phyloP scores from a whole-genome alignment of 306 rosid genomes.

The Vigna hirtella region DNA sequence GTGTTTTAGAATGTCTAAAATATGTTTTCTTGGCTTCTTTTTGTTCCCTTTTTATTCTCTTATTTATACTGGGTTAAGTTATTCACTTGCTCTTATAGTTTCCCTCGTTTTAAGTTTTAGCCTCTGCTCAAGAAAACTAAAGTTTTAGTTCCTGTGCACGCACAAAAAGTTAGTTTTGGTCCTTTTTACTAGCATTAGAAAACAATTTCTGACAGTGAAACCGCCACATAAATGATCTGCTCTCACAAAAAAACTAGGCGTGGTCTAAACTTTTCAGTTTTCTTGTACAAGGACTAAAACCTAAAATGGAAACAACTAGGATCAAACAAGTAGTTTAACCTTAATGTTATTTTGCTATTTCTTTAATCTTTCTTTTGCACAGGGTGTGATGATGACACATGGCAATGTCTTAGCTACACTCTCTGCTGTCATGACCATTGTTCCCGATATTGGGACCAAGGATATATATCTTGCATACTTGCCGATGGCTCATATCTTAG shows the following conservation, averaged over 20 bases:
- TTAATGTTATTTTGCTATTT: background rate
- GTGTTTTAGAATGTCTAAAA: background rate
- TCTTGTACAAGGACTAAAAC: background rate
- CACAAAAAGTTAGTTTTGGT: background rate
- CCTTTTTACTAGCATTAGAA: background rate
- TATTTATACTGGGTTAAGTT: slow-evolving; percentile 1
- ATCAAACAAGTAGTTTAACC: background rate
- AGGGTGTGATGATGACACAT: slow-evolving; percentile 99
- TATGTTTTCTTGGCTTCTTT: slow-evolving; percentile 16
- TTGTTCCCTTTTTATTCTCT: slow-evolving; percentile 13
- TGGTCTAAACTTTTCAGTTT: background rate
- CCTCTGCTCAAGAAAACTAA: too few species aligned
- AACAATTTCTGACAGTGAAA: background rate
- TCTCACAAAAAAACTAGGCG: background rate
- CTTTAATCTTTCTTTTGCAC: slow-evolving; percentile 40
- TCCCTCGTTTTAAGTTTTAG: background rate
- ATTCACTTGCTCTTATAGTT: background rate
- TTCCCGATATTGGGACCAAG: slow-evolving; percentile 73
- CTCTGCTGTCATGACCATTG: slow-evolving; percentile 90
- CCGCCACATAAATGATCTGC: background rate
- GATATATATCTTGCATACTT: slow-evolving; percentile 84
- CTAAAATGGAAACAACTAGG: background rate
- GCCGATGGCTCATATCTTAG: slow-evolving; percentile 95
- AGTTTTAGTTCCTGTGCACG: background rate
- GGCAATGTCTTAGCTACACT: slow-evolving; percentile 83